Conservation (phyloP, 2,329 filamentous ascomycete species). For the Dryadomyces sulphureus region DNA sequence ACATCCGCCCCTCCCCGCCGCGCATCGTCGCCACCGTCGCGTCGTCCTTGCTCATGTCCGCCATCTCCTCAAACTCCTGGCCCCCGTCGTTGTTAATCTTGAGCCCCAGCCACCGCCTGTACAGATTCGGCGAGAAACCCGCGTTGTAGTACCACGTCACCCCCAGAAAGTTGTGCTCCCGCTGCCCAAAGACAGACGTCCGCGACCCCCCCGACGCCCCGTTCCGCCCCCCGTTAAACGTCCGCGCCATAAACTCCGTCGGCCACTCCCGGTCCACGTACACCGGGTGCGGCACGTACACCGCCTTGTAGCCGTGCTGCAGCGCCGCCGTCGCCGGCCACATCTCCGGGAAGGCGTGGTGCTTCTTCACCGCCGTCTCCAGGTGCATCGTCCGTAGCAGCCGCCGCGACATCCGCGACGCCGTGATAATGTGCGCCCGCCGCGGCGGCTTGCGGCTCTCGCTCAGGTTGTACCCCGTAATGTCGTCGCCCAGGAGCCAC, state of each 20-base stretch:
- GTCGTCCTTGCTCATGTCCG: conserved; percentile 35
- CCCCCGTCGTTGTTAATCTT: conserved; percentile 66
- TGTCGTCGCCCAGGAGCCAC: conserved; percentile 70
- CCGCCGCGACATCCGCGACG: conserved; percentile 65
- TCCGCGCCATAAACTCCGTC: conserved; percentile 55
- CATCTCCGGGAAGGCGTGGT: conserved; percentile 93
- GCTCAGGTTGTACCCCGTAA: conserved; percentile 66
- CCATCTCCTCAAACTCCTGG: conserved; percentile 55
- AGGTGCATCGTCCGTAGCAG: conserved; percentile 80
- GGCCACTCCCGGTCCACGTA: conserved; percentile 85
- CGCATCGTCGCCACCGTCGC: conserved; percentile 35
- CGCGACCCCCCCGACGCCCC: conserved; percentile 60
- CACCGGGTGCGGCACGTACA: conserved; percentile 78
- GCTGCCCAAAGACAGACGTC: conserved; percentile 62
- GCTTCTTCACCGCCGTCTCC: conserved; percentile 71
- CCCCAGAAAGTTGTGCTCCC: conserved; percentile 78
- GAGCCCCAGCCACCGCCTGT: conserved; percentile 74
- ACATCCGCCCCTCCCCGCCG: conserved; percentile 73
- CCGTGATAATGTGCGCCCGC: conserved; percentile 77
- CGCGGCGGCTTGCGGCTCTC: conserved; percentile 45
- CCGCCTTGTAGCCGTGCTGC: conserved; percentile 85
- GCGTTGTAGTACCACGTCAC: conserved; percentile 89
- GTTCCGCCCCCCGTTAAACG: conserved; percentile 68
- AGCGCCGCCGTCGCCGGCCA: conserved; percentile 80
- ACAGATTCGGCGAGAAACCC: conserved; percentile 67